These are phyloP conservation scores for Phytopythium helicoides DNA, from an alignment of 352 stramenopile genomes.

Conservation along the genomic window DNA sequence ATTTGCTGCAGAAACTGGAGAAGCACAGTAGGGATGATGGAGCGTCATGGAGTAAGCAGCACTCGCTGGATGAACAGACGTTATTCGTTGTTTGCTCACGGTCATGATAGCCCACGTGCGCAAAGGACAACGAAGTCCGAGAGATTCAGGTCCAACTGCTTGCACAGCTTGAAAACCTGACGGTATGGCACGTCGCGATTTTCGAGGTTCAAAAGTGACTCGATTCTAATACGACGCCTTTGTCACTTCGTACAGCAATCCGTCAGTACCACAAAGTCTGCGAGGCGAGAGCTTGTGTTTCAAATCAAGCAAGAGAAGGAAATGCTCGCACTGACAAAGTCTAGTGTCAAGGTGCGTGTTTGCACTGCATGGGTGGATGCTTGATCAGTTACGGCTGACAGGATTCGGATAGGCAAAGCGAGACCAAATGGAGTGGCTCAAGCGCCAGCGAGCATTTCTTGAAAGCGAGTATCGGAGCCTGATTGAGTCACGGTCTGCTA, in stretches of 20 bases:
- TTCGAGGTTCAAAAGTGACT: not conserved
- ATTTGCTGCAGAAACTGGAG: not conserved
- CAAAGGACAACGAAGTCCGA: slow-evolving; percentile 24
- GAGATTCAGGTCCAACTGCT: slow-evolving; percentile 16
- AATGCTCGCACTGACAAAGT: slow-evolving; percentile 25
- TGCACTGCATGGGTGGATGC: not conserved
- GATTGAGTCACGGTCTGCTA: slow-evolving; percentile 10
- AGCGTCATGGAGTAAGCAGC: not conserved
- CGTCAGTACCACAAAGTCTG: slow-evolving; percentile 16
- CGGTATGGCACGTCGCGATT: slow-evolving; percentile 10
- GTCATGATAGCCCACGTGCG: slow-evolving; percentile 23
- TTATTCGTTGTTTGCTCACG: not conserved
- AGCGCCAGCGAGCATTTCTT: slow-evolving; percentile 33
- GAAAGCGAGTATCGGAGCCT: slow-evolving; percentile 24
- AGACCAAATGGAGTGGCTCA: slow-evolving; percentile 35
- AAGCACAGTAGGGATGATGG: not conserved
- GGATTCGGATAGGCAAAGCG: slow-evolving; percentile 22
- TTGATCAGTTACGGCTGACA: slow-evolving; percentile 2
- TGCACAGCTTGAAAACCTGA: slow-evolving; percentile 23
- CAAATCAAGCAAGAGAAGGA: slow-evolving; percentile 31
- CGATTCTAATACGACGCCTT: not conserved
- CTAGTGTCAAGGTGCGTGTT: slow-evolving; percentile 29
- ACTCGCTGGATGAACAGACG: slow-evolving; percentile 1
- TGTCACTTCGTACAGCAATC: slow-evolving; percentile 14
- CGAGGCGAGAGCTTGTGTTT: slow-evolving; percentile 27